phyloP scores from a whole-genome alignment of 208 protist genomes.

The Trypanosoma rangeli region DNA sequence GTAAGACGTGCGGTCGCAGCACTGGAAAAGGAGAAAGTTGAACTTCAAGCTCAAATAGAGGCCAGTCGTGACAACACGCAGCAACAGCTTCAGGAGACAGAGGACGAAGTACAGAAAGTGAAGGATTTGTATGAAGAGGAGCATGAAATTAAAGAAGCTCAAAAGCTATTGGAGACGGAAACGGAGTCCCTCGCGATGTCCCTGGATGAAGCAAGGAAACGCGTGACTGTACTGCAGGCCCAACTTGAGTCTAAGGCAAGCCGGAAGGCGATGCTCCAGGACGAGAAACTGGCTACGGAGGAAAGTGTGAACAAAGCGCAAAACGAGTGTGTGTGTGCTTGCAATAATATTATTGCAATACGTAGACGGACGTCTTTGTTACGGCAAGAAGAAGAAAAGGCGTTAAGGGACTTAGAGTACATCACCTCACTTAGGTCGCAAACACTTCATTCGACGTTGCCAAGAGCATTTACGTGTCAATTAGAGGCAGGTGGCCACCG shows the following conservation, averaged over 20 bases:
- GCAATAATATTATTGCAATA: slow-evolving; percentile 8
- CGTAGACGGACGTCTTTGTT: neutral
- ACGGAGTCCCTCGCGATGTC: neutral
- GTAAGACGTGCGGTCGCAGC: neutral
- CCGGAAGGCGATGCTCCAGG: slow-evolving; percentile 15
- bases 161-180: slow-evolving; percentile 9
- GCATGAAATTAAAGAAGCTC: slow-evolving; percentile 5
- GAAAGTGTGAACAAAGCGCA: slow-evolving; percentile 11
- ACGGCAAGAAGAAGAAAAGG: slow-evolving; percentile 4
- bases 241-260: slow-evolving; percentile 12
- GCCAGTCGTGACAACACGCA: slow-evolving; percentile 1
- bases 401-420: slow-evolving; percentile 7
- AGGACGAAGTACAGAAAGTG: slow-evolving; percentile 6
- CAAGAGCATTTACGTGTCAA: neutral
- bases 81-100: slow-evolving; percentile 5
- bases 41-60: slow-evolving; percentile 11
- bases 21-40: slow-evolving; percentile 17
- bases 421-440: slow-evolving; percentile 6
- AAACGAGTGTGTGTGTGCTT: slow-evolving; percentile 1
- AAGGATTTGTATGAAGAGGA: slow-evolving; percentile 12
- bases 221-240: slow-evolving; percentile 4
- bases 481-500: neutral
- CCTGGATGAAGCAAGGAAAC: slow-evolving; percentile 12
- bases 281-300: slow-evolving; percentile 11
- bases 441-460: neutral